Percentiles rank a stretch among this genome's conserved stretches.
These are phyloP conservation scores for Syzygium malaccense DNA, from an alignment of 441 rosid genomes.

Conservation along the genomic window DNA sequence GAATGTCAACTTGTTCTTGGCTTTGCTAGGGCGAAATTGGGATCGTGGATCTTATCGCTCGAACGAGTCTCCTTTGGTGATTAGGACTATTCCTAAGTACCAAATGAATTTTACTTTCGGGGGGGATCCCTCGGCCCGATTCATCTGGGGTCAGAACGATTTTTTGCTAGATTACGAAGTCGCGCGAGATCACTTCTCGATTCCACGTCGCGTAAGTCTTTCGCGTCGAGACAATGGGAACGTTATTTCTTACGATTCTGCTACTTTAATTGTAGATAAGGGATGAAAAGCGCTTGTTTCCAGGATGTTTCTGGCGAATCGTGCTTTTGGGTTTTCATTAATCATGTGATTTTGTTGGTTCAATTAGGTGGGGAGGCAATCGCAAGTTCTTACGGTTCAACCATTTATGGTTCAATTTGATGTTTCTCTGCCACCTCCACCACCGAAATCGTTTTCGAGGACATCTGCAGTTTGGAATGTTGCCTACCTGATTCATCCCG, in stretches of 20 bases:
- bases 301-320: too few species aligned
- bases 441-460: not conserved
- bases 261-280: not conserved
- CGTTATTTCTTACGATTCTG: not conserved
- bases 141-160: not conserved
- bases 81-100: not conserved
- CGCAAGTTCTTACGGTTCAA: not conserved
- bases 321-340: not conserved
- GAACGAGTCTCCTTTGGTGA: not conserved
- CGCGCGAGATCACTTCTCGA: not conserved
- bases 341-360: not conserved
- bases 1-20: not conserved
- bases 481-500: not conserved
- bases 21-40: not conserved
- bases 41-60: not conserved
- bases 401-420: not conserved
- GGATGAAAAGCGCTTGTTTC: not conserved
- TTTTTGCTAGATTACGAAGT: not conserved
- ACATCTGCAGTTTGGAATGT: not conserved
- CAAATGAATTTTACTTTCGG: not conserved
- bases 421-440: not conserved
- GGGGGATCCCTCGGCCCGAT: not conserved
- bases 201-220: not conserved
- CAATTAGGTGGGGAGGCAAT: not conserved
- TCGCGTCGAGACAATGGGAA: not conserved